These are phyloP conservation scores for Cryptosporidium canis DNA, from an alignment of 169 alveolate genomes.

Conservation along the genomic window DNA sequence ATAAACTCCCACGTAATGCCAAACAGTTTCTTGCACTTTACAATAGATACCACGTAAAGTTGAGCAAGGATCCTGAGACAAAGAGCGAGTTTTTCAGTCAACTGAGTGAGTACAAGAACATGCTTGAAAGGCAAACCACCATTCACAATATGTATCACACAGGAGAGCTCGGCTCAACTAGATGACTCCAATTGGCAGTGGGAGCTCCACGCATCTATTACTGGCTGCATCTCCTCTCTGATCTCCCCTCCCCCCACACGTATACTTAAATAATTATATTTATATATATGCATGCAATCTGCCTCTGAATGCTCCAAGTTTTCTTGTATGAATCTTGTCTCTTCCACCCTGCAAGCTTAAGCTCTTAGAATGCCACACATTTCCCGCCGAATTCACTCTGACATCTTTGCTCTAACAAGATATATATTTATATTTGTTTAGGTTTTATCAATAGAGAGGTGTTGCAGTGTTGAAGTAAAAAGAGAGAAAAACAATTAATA, in stretches of 20 bases:
- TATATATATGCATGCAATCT: too few species aligned
- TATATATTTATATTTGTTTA: background rate
- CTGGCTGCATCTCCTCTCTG: too few species aligned
- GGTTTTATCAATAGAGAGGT: background rate
- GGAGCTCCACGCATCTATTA: too few species aligned
- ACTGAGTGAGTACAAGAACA: constrained; percentile 38
- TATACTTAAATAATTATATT: too few species aligned
- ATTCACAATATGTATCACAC: constrained; percentile 45
- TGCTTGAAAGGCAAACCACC: constrained; percentile 33
- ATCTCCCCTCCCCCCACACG: too few species aligned
- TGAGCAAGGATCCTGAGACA: background rate
- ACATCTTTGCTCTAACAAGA: background rate
- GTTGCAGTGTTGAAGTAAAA: background rate
- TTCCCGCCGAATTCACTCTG: constrained; percentile 9
- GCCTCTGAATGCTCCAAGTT: background rate
- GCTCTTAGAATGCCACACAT: background rate
- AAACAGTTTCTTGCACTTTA: constrained; percentile 13
- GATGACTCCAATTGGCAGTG: background rate
- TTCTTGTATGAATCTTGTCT: background rate
- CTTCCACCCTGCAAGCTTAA: background rate
- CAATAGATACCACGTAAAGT: background rate
- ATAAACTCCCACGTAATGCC: background rate
- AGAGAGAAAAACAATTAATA: background rate
- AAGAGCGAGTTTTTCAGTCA: background rate
- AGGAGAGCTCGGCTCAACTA: background rate